Evolutionary conservation across 2,329 filamentous ascomycete genomes (phyloP).

Genomic region (Tolypocladium sp.): DNA sequence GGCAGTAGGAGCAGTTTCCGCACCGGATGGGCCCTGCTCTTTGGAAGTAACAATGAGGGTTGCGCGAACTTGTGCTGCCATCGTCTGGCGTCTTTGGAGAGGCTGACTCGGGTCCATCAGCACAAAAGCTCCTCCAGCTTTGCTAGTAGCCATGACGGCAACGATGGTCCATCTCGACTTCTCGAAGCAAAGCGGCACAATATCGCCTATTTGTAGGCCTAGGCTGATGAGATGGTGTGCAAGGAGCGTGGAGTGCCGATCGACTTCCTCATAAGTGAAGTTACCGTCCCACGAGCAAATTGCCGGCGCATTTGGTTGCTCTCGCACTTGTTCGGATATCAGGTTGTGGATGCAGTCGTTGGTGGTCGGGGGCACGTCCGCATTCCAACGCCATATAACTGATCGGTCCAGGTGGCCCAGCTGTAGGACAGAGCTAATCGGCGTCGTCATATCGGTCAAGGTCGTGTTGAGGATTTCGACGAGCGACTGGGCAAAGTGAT

Average conservation of each 20-base stretch:
- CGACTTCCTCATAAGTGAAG: slow-evolving; percentile 17
- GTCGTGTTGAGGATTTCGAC: too few relatives aligned
- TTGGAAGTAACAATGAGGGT: slow-evolving; percentile 7
- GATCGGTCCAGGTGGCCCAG: too few relatives aligned
- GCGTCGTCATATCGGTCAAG: too few relatives aligned
- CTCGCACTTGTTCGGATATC: slow-evolving; percentile 13
- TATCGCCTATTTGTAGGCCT: slow-evolving; percentile 13
- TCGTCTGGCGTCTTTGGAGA: too few relatives aligned
- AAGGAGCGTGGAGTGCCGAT: slow-evolving; percentile 11
- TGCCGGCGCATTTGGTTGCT: slow-evolving; percentile 13
- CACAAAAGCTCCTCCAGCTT: slow-evolving; percentile 22
- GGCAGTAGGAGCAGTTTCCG: too few relatives aligned
- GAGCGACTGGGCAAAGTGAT: too few relatives aligned
- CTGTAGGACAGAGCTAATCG: too few relatives aligned
- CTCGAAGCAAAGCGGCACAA: slow-evolving; percentile 20
- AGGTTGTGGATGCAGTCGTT: slow-evolving; percentile 14
- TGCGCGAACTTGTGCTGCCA: slow-evolving; percentile 6
- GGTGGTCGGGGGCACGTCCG: neutral
- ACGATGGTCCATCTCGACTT: slow-evolving; percentile 21
- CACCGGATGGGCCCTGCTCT: too few relatives aligned
- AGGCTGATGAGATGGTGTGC: slow-evolving; percentile 11
- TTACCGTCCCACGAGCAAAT: slow-evolving; percentile 21
- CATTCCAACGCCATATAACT: too few relatives aligned
- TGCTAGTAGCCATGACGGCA: slow-evolving; percentile 20
- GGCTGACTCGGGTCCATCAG: slow-evolving; percentile 13